phyloP scores from a whole-genome alignment of 306 rosid species.

The Medicago truncatula region MtrunA17r5.0-ANR NC_053044.1:2541501-2542000 shows the following conservation, averaged over 20 bases:
- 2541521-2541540: conserved; percentile 51
- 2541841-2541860: conserved; percentile 90
- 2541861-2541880: conserved; percentile 90
- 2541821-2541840: conserved; percentile 90
- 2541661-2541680: conserved; percentile 97
- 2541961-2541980: conserved; percentile 69
- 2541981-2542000: conserved; percentile 42
- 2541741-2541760: conserved; percentile 55
- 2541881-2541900: conserved; percentile 79
- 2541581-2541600: conserved; percentile 95
- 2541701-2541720: conserved; percentile 76
- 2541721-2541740: conserved; percentile 57
- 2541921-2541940: conserved; percentile 68
- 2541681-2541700: conserved; percentile 71
- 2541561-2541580: conserved; percentile 93
- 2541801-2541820: conserved; percentile 98
- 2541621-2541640: conserved; percentile 58
- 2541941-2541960: conserved; percentile 85
- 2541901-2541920: conserved; percentile 66
- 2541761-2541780: conserved; percentile 65
- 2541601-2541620: conserved; percentile 67
- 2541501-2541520: conserved; percentile 44
- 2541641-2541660: conserved; percentile 91
- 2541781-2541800: conserved; percentile 86
- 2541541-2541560: conserved; percentile 83